Conservation (phyloP, 2,329 filamentous ascomycete genomes). For the Lithohypha guttulata region DNA sequence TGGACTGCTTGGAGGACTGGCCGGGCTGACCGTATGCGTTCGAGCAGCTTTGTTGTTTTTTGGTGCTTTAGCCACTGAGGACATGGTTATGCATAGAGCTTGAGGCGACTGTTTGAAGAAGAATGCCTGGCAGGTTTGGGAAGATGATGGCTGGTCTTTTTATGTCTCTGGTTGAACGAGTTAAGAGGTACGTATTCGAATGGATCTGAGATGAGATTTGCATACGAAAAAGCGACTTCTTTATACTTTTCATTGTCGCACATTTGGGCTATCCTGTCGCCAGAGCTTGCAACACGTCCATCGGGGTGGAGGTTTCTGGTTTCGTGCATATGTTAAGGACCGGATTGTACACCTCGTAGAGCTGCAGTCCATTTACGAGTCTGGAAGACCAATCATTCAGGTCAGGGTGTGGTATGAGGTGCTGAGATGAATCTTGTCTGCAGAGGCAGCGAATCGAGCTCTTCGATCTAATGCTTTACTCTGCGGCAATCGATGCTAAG, state of each 20-base stretch:
- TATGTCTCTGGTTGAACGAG: slow-evolving; percentile 4
- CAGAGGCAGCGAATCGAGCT: no score
- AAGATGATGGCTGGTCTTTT: slow-evolving; percentile 6
- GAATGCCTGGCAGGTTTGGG: slow-evolving; percentile 2
- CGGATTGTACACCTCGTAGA: background rate
- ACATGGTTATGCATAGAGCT: slow-evolving; percentile 5
- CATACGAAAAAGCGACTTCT: background rate
- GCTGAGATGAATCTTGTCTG: no score
- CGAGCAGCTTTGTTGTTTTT: slow-evolving; percentile 5
- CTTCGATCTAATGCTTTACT: no score
- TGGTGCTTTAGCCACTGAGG: slow-evolving; percentile 3
- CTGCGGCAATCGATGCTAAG: no score
- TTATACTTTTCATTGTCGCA: slow-evolving; percentile 5
- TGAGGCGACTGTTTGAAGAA: slow-evolving; percentile 6
- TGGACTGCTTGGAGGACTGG: slow-evolving; percentile 6
- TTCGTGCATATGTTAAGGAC: background rate
- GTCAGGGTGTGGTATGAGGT: no score
- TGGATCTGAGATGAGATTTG: slow-evolving; percentile 2
- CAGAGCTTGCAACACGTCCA: background rate
- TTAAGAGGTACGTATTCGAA: slow-evolving; percentile 1
- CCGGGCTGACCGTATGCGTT: slow-evolving; percentile 3
- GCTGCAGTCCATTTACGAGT: slow-evolving; percentile 2
- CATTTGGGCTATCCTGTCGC: background rate
- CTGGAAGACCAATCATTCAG: background rate
- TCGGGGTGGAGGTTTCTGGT: background rate